Conservation (phyloP, 1,284 basidiomycete species). For the Coniferiporia sulphurascens region DNA sequence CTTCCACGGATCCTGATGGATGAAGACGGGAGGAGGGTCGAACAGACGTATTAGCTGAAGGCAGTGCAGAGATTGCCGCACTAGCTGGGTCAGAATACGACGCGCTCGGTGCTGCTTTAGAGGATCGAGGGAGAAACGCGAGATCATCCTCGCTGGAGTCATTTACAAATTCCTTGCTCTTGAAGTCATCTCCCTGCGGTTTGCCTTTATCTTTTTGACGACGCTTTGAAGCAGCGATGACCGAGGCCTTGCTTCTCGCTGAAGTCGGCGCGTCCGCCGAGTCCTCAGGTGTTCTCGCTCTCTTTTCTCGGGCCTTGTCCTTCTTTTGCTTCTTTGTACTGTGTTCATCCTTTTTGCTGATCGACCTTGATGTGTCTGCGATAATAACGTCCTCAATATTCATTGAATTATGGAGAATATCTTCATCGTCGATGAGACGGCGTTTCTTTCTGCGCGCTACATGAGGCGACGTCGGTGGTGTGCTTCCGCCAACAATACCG, state of each 20-base stretch:
- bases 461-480: conserved; percentile 27
- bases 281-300: conserved; percentile 16
- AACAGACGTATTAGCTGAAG: background rate
- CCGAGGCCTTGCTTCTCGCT: background rate
- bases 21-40: background rate
- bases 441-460: conserved; percentile 27
- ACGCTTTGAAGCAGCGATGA: conserved; percentile 2
- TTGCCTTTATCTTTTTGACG: conserved; percentile 15
- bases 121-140: conserved; percentile 1
- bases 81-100: conserved; percentile 4
- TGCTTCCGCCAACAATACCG: conserved; percentile 10
- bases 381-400: conserved; percentile 18
- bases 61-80: background rate
- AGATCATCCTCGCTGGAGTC: conserved; percentile 21
- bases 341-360: conserved; percentile 15
- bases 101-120: background rate
- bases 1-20: background rate
- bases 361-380: conserved; percentile 16
- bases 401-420: too few relatives aligned
- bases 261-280: background rate
- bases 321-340: conserved; percentile 23
- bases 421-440: too few relatives aligned
- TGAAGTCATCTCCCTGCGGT: conserved; percentile 11
- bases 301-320: conserved; percentile 1
- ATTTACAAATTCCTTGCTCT: conserved; percentile 22